Evolutionary conservation across 225 moss, liverwort and hornwort species (phyloP), one percentile per base, ranked within the genome.

Genomic region (Neckera pumila): DNA sequence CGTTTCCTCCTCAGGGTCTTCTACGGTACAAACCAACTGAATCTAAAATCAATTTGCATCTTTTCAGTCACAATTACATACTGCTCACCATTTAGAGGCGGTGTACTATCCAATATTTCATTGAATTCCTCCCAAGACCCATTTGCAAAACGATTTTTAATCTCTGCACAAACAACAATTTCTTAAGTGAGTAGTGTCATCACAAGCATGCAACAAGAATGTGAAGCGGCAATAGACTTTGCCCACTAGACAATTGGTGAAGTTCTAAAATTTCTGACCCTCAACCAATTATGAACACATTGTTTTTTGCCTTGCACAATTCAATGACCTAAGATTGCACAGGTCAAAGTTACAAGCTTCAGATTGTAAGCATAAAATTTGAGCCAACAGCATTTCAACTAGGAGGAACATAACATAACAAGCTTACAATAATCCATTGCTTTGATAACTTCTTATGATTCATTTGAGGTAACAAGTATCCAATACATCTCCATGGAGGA

Each of bases 41-140:
- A 54, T 38, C 28, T 53, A 67, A 67, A 27, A 27, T 26, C 27
- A 47, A 12, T 47, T 36, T 38, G 27, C 67, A 59, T 85, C 33
- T 51, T 58, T 69, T 74, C 47, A 42, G 47, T 33, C 66, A 36
- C 26, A 76, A 86, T 34, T 47, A 26, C 54, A 54, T 9, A 54
- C 10, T 58, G 60, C 91, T 91, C 86, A 96, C 97, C 95, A 61
- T 99, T 99, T 67, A 97, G 85, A 42, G 96, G 92, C 87, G 92
- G 91, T 80, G 89, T 93, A 45, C 78, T 88, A 54, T 95, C 91
- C 89, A 99, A 87, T 82, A 94, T 91, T 33, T 91, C 90, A 89
- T 95, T 96, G 89, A 99, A 99, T 3, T 76, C 87, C 86, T 96
- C 94, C 98, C 98, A 97, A 23, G 98, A 97, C 71, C 94, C 94